A percentile compares a stretch with the other conserved stretches of the same genome.
Evolutionary conservation across 176 grass and related monocot genomes (phyloP).

Genomic region (Carex cristatella): DNA sequence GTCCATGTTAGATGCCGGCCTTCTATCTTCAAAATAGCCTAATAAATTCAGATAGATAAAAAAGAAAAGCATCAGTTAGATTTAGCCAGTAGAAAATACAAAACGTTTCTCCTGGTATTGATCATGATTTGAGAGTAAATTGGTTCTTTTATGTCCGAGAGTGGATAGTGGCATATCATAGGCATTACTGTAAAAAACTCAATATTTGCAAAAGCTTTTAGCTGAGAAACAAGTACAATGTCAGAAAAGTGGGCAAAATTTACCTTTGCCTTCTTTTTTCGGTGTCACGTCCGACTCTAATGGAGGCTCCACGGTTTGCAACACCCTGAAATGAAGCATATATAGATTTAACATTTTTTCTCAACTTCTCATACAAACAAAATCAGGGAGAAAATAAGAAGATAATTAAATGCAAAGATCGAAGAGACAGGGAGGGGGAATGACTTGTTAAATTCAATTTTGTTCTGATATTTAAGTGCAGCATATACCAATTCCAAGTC

Average conservation of each 20-base stretch:
- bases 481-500: background rate
- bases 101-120: background rate
- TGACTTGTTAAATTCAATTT: background rate
- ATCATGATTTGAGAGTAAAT: background rate
- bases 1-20: slow-evolving; percentile 37
- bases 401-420: background rate
- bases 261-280: slow-evolving; percentile 73
- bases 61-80: background rate
- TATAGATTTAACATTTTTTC: background rate
- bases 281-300: slow-evolving; percentile 71
- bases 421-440: no score
- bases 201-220: background rate
- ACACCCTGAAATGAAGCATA: slow-evolving; percentile 37
- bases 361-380: background rate
- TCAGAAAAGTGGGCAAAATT: background rate
- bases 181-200: background rate
- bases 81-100: background rate
- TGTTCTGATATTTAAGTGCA: background rate
- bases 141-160: background rate
- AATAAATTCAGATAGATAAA: background rate
- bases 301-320: slow-evolving; percentile 73
- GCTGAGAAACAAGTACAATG: background rate
- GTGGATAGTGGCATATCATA: background rate
- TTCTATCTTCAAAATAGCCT: slow-evolving; percentile 35
- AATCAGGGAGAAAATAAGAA: background rate